Conservation (phyloP, 441 rosid species). For the Euphorbia schlechtendalii region DNA sequence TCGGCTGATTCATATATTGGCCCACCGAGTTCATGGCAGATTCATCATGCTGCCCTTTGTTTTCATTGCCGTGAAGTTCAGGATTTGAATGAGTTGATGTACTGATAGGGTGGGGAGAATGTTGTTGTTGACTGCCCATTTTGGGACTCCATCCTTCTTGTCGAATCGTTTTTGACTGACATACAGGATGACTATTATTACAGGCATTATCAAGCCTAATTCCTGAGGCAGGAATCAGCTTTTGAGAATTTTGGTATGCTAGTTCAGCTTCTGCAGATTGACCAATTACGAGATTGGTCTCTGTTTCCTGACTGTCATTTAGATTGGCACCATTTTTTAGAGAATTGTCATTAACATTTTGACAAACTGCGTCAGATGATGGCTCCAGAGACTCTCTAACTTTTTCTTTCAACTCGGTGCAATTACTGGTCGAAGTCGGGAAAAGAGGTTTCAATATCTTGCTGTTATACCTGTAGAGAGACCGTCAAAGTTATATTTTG, state of each 20-base stretch:
- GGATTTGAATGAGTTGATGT: slow-evolving; percentile 17
- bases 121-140: slow-evolving; percentile 24
- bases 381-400: slow-evolving; percentile 30
- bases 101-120: slow-evolving; percentile 27
- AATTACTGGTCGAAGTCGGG: slow-evolving; percentile 14
- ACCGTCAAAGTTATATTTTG: slow-evolving; percentile 14
- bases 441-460: slow-evolving; percentile 29
- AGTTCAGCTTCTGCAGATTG: slow-evolving; percentile 37
- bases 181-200: slow-evolving; percentile 23
- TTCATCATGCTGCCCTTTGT: slow-evolving; percentile 22
- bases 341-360: slow-evolving; percentile 16
- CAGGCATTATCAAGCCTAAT: slow-evolving; percentile 24
- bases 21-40: slow-evolving; percentile 24
- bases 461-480: slow-evolving; percentile 48
- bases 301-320: no score
- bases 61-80: slow-evolving; percentile 21
- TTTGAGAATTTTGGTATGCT: slow-evolving; percentile 28
- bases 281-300: slow-evolving; percentile 25
- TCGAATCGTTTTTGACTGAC: slow-evolving; percentile 24
- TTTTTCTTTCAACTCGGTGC: slow-evolving; percentile 27
- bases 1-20: slow-evolving; percentile 23
- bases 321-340: slow-evolving; percentile 18
- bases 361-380: slow-evolving; percentile 24
- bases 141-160: slow-evolving; percentile 24
- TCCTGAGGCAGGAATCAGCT: slow-evolving; percentile 26